Percentiles rank a stretch among this genome's conserved stretches.
These are phyloP conservation scores for Lobosporangium transversale DNA, from an alignment of 192 early-diverging fungal genomes.

Conservation along the genomic window DNA sequence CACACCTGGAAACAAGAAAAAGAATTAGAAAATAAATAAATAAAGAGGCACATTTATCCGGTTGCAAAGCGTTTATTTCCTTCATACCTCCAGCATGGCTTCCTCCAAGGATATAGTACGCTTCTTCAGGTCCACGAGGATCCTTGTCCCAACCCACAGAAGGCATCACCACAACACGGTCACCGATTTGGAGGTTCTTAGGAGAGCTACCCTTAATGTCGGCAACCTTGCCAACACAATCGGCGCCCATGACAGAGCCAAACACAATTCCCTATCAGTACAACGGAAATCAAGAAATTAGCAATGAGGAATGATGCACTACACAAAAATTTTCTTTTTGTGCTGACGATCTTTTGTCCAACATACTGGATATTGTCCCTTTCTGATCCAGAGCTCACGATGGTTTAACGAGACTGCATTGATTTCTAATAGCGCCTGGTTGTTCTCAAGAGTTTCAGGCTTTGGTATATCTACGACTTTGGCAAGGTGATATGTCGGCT, in stretches of 20 bases:
- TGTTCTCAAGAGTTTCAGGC: slow-evolving; percentile 9
- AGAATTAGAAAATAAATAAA: background rate
- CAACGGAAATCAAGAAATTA: too few species aligned
- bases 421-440: slow-evolving; percentile 30
- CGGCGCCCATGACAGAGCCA: slow-evolving; percentile 64
- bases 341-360: too few species aligned
- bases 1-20: slow-evolving; percentile 56
- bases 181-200: slow-evolving; percentile 36
- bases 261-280: slow-evolving; percentile 57
- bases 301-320: too few species aligned
- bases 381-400: slow-evolving; percentile 52
- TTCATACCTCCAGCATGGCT: slow-evolving; percentile 17
- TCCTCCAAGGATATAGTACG: slow-evolving; percentile 53
- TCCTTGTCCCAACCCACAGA: slow-evolving; percentile 64
- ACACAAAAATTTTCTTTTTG: too few species aligned
- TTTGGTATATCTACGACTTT: slow-evolving; percentile 25
- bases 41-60: too few species aligned
- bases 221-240: slow-evolving; percentile 64
- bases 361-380: slow-evolving; percentile 64
- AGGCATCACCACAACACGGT: slow-evolving; percentile 62
- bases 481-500: slow-evolving; percentile 28
- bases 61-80: background rate
- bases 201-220: slow-evolving; percentile 39
- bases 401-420: slow-evolving; percentile 45
- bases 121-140: slow-evolving; percentile 64